These are phyloP conservation scores for Cicer arietinum DNA, from an alignment of 306 rosid genomes.

Conservation along the genomic window DNA sequence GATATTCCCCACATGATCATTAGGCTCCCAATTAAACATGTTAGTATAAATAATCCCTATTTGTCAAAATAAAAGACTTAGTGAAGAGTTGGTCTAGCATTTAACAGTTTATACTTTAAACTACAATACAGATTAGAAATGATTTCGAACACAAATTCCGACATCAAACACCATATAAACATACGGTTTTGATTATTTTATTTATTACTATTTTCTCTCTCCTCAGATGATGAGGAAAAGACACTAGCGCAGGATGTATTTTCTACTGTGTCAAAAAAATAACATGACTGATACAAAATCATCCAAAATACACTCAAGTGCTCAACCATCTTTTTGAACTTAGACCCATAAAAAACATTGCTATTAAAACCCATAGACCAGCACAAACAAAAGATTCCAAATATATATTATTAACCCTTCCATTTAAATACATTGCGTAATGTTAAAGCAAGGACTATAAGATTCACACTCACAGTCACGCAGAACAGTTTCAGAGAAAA, in stretches of 20 bases:
- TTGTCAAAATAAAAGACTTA: background rate
- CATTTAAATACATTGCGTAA: background rate
- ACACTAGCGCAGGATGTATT: too few species aligned
- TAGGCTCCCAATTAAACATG: constrained; percentile 18
- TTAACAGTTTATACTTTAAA: too few species aligned
- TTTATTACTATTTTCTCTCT: too few species aligned
- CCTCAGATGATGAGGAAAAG: too few species aligned
- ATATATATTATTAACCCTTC: constrained; percentile 4
- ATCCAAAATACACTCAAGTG: constrained; percentile 20
- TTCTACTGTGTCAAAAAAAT: background rate
- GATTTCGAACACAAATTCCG: too few species aligned
- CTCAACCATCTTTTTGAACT: background rate
- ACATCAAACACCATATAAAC: too few species aligned
- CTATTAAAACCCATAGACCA: background rate
- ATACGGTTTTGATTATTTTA: too few species aligned
- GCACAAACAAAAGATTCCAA: constrained; percentile 35
- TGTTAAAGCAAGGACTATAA: background rate
- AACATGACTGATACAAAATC: background rate
- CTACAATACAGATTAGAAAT: too few species aligned
- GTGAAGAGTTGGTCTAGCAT: too few species aligned
- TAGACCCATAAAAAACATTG: background rate
- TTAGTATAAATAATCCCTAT: background rate
- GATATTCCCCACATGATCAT: constrained; percentile 18
- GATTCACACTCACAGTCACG: background rate
- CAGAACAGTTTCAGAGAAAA: constrained; percentile 5